A percentile compares a stretch with the other conserved stretches of the same genome.
Conservation (phyloP, 345 rosid genomes). For the Dovyalis caffra region DNA sequence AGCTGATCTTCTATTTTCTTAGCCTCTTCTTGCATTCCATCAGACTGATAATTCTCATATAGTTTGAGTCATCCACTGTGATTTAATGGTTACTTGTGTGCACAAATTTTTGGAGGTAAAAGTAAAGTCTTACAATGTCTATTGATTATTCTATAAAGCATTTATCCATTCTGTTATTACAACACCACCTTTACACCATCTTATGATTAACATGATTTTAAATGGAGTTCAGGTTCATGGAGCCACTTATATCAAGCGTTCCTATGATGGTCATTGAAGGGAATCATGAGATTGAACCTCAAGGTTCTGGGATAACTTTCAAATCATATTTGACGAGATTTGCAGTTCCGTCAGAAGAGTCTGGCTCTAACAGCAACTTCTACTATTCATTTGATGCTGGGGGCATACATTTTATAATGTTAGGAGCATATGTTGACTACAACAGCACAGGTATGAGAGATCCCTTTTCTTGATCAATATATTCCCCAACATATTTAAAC, state of each 20-base stretch:
- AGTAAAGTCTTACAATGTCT: neutral
- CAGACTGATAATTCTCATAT: no score
- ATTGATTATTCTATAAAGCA: neutral
- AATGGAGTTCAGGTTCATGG: constrained; percentile 63
- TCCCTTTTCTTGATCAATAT: neutral
- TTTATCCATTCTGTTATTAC: neutral
- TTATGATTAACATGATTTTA: constrained; percentile 7
- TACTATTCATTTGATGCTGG: constrained; percentile 89
- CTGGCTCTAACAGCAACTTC: constrained; percentile 65
- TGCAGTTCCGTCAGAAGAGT: constrained; percentile 70
- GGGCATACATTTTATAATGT: constrained; percentile 75
- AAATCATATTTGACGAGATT: constrained; percentile 70
- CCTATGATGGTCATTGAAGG: constrained; percentile 92
- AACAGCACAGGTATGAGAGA: constrained; percentile 49
- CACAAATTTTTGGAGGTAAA: no score
- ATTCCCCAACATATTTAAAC: neutral
- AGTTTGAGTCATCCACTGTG: no score
- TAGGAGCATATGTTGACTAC: constrained; percentile 82
- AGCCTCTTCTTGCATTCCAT: no score
- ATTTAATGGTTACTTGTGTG: no score
- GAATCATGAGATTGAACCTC: constrained; percentile 88
- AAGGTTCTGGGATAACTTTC: constrained; percentile 61
- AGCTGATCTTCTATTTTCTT: no score
- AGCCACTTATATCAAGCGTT: constrained; percentile 69
- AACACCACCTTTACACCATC: neutral